Evolutionary conservation across 257 asterid genomes (phyloP).

Genomic region (Petunia axillaris): DNA sequence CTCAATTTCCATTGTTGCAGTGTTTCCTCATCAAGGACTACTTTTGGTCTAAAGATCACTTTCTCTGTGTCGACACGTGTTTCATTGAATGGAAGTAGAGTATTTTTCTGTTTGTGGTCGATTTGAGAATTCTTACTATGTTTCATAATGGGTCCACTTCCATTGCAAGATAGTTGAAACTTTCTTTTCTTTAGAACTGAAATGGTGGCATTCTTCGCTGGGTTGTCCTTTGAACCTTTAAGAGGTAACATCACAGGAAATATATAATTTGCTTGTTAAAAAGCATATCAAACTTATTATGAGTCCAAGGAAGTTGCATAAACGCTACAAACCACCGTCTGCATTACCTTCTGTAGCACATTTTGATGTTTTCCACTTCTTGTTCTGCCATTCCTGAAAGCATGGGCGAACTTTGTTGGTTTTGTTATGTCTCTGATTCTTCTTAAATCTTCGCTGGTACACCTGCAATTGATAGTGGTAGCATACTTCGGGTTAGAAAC

Average conservation of each 20-base stretch:
- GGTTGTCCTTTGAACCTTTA: neutral
- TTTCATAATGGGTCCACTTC: neutral
- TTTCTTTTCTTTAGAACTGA: neutral
- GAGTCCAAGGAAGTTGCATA: neutral
- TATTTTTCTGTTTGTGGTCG: neutral
- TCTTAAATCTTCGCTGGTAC: neutral
- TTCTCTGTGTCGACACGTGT: neutral
- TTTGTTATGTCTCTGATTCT: constrained; percentile 8
- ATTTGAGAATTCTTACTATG: constrained; percentile 15
- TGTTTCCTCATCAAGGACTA: constrained; percentile 75
- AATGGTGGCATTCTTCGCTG: neutral
- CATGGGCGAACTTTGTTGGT: neutral
- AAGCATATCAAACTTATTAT: neutral
- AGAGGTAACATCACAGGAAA: neutral
- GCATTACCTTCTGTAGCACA: neutral
- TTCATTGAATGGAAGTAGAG: constrained; percentile 7
- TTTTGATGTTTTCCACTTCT: neutral
- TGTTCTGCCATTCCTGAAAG: neutral
- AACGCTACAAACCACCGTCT: neutral
- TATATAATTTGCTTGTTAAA: neutral
- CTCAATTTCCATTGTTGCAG: constrained; percentile 62
- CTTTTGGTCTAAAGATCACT: constrained; percentile 37
- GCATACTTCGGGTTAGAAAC: neutral
- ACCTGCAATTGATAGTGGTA: neutral
- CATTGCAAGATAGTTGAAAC: neutral